These are phyloP conservation scores for Aureobasidium lini DNA, from an alignment of 2,329 filamentous ascomycete genomes.

Conservation along the genomic window DNA sequence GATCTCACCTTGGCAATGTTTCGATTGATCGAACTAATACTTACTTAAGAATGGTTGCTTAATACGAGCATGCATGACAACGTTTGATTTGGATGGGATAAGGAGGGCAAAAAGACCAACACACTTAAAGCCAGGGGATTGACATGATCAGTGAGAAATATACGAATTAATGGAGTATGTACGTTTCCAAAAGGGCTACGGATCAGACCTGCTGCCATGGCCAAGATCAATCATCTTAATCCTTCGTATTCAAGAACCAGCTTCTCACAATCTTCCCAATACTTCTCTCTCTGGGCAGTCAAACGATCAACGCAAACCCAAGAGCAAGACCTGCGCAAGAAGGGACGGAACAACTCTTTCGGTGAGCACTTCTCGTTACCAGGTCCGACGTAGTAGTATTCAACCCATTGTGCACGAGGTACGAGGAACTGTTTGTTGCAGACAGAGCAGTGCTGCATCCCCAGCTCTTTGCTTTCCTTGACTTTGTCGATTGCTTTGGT, in stretches of 20 bases:
- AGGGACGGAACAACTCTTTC: constrained; percentile 26
- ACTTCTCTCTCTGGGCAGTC: not conserved
- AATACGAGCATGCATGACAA: too few species aligned
- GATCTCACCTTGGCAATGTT: too few species aligned
- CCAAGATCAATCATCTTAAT: not conserved
- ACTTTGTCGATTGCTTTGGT: constrained; percentile 19
- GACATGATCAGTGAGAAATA: too few species aligned
- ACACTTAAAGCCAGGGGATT: too few species aligned
- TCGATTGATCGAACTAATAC: too few species aligned
- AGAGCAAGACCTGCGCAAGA: constrained; percentile 26
- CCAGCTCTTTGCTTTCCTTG: constrained; percentile 16
- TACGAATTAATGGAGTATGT: not conserved
- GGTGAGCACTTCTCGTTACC: constrained; percentile 7
- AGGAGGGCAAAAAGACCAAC: too few species aligned
- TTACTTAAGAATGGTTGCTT: too few species aligned
- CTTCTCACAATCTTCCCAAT: not conserved
- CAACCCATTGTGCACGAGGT: constrained; percentile 29
- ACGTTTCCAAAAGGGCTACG: not conserved
- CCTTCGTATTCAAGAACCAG: not conserved
- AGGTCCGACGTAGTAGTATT: constrained; percentile 26
- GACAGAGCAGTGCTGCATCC: constrained; percentile 26
- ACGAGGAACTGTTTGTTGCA: constrained; percentile 26
- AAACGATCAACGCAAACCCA: constrained; percentile 23
- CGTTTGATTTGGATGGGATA: too few species aligned
- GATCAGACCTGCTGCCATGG: constrained; percentile 5